phyloP scores from a whole-genome alignment of 2,329 filamentous ascomycete genomes.

The Colletotrichum liaoningense region DNA sequence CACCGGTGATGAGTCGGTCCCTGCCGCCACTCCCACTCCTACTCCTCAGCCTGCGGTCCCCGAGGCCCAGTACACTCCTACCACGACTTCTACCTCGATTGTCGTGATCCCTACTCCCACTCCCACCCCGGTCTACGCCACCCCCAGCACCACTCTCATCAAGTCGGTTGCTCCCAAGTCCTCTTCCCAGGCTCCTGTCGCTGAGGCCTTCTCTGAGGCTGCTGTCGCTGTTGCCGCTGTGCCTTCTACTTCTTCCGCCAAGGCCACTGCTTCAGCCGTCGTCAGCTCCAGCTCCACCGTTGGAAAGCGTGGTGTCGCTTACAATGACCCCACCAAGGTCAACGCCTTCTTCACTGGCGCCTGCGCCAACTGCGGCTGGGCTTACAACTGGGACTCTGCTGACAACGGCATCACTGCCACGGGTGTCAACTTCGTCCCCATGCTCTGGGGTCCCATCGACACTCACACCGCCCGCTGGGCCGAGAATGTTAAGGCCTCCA shows the following conservation, averaged over 20 bases:
- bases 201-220: constrained; percentile 13
- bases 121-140: constrained; percentile 14
- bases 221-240: constrained; percentile 26
- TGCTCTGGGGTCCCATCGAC: constrained; percentile 67
- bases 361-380: constrained; percentile 63
- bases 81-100: constrained; percentile 31
- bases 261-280: constrained; percentile 36
- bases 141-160: constrained; percentile 38
- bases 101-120: constrained; percentile 18
- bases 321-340: constrained; percentile 69
- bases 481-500: constrained; percentile 60
- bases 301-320: constrained; percentile 75
- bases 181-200: constrained; percentile 15
- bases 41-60: constrained; percentile 15
- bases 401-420: constrained; percentile 53
- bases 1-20: constrained; percentile 42
- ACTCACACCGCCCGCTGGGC: constrained; percentile 63
- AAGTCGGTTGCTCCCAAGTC: constrained; percentile 31
- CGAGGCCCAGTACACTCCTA: constrained; percentile 19
- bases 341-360: constrained; percentile 58
- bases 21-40: constrained; percentile 24
- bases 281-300: constrained; percentile 37
- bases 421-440: constrained; percentile 71
- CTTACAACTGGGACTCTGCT: constrained; percentile 75
- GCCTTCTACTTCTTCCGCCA: constrained; percentile 39